Base-by-base conservation (phyloP, 2,329 filamentous ascomycete species). In the Diaporthe sp. region DNA sequence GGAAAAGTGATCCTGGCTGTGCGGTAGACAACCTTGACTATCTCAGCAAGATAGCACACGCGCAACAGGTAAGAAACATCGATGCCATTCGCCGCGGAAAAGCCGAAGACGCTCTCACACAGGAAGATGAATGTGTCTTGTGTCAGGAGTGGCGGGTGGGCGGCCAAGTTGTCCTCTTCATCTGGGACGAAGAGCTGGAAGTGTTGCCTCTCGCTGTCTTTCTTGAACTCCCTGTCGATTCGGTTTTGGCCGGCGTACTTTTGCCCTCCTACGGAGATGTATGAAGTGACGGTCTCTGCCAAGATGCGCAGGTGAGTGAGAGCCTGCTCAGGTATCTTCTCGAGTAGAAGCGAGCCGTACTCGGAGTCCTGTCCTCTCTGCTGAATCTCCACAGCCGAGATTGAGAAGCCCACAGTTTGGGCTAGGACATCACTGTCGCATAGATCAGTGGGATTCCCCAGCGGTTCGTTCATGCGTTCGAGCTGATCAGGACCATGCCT, bases 41-140 rank as follows among this genome's bases (percentile, higher is more conserved):
- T 92, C 84, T 99, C 97, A 3, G 95, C 95, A 73, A 98, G 89
- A 82, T 98, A 98, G 85, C 95, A 98, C 61, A 98, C 87, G 51
- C 94, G 92, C 68, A 98, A 85, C 71, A 98, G 84, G 82, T 98
- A 94, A 55, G 93, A 90, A 57, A 97, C 91, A 73, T 97, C 94
- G 53, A 94, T 89, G 55, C 90, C 87, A 39, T 95, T 90, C 2
- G 92, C 89, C 12, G 93, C 89, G 9, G 90, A 89, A 25, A 97
- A 83, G 73, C 92, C 93, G 71, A 95, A 90, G 1, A 94, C 92
- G 80, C 91, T 93, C 82, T 98, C 94, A 20, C 94, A 92, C 72
- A 98, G 86, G 84, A 98, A 97, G 3, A 94, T 85, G 82, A 97
- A 97, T 0, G 92, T 87, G 80, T 97, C 95, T 77, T 92, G 87